phyloP scores from a whole-genome alignment of 495 filamentous ascomycete genomes.

The Astrocystis sublimbata region DNA sequence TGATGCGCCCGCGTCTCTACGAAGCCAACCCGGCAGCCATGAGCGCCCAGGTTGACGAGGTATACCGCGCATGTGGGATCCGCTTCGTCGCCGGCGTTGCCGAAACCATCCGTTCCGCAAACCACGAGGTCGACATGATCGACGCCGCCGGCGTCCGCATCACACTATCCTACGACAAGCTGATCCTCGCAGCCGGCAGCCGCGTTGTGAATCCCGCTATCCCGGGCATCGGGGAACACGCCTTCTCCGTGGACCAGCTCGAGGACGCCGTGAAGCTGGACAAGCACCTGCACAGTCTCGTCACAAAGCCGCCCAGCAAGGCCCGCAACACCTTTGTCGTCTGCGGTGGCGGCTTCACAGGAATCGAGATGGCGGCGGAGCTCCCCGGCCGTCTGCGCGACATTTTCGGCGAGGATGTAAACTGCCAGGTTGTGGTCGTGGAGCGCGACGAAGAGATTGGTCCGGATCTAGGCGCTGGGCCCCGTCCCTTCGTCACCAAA shows the following conservation, averaged over 20 bases:
- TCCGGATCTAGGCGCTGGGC: constrained; percentile 14
- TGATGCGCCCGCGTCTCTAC: constrained; percentile 38
- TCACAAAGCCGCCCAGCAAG: constrained; percentile 17
- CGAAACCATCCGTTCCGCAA: constrained; percentile 23
- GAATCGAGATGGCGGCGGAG: constrained; percentile 27
- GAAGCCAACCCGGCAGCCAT: constrained; percentile 32
- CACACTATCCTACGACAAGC: constrained; percentile 29
- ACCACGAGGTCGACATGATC: constrained; percentile 24
- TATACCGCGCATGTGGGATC: constrained; percentile 30
- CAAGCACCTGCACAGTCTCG: constrained; percentile 16
- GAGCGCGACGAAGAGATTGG: constrained; percentile 20
- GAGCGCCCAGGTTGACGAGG: constrained; percentile 23
- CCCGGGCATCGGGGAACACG: constrained; percentile 28
- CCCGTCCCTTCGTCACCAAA: constrained; percentile 21
- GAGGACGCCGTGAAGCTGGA: constrained; percentile 24
- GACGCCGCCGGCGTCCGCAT: constrained; percentile 14
- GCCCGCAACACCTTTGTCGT: constrained; percentile 28
- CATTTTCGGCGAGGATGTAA: constrained; percentile 18
- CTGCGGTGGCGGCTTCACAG: constrained; percentile 30
- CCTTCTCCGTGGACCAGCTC: constrained; percentile 38
- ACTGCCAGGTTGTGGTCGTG: constrained; percentile 18
- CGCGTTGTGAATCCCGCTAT: constrained; percentile 32
- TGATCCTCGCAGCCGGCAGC: constrained; percentile 41
- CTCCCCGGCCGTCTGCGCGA: constrained; percentile 20
- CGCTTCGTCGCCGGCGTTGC: constrained; percentile 29